Conservation (phyloP, 805 yeast species). For the Cyberlindnera mycetangii region DNA sequence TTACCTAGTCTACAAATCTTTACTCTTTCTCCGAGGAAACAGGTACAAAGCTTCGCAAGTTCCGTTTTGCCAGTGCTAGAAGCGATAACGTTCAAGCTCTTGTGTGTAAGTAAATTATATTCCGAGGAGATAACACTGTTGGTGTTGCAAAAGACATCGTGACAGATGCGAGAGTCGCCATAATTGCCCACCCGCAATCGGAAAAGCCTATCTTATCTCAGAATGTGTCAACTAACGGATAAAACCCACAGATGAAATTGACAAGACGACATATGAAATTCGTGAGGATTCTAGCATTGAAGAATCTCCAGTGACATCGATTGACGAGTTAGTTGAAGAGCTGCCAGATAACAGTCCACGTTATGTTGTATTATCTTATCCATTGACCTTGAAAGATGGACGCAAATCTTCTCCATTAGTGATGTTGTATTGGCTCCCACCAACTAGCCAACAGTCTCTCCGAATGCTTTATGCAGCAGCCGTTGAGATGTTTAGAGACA, state of each 20-base stretch:
- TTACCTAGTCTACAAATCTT: slow-evolving; percentile 44
- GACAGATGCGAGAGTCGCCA: too few species aligned
- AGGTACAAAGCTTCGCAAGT: slow-evolving; percentile 57
- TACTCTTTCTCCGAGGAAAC: slow-evolving; percentile 66
- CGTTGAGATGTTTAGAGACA: slow-evolving; percentile 70
- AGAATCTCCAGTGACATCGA: slow-evolving; percentile 41
- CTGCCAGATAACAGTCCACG: slow-evolving; percentile 83
- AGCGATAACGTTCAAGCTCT: slow-evolving; percentile 58
- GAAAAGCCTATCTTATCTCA: not conserved
- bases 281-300: slow-evolving; percentile 41
- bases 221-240: slow-evolving; percentile 3
- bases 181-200: not conserved
- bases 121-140: too few species aligned
- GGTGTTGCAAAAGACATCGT: too few species aligned
- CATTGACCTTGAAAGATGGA: slow-evolving; percentile 67
- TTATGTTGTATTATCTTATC: slow-evolving; percentile 72
- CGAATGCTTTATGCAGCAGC: slow-evolving; percentile 93
- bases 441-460: slow-evolving; percentile 74
- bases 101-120: slow-evolving; percentile 52
- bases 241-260: slow-evolving; percentile 46
- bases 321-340: slow-evolving; percentile 68
- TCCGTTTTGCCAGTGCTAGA: slow-evolving; percentile 70
- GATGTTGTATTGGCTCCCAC: slow-evolving; percentile 84
- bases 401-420: slow-evolving; percentile 72
- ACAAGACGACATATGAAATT: slow-evolving; percentile 50